Evolutionary conservation across 768 basidiomycete species (phyloP).

Genomic region (Pleurotus cornucopiae): DNA sequence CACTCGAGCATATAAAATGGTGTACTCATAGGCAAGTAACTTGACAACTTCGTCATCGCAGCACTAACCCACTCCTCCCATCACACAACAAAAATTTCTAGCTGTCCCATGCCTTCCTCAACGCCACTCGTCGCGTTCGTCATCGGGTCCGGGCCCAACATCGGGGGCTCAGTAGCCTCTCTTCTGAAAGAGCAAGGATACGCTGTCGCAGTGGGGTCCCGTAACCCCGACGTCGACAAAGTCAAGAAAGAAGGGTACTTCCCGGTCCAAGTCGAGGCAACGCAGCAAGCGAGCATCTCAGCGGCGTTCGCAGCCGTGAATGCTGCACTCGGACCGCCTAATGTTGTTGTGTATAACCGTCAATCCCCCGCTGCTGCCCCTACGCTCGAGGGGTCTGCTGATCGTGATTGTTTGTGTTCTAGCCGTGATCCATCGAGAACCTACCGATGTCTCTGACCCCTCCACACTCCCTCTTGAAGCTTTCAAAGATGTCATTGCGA

Average conservation of each 20-base stretch:
- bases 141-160: conserved; percentile 23
- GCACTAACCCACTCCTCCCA: too few species aligned
- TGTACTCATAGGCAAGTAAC: too few species aligned
- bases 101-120: too few species aligned
- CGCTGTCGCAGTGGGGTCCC: conserved; percentile 24
- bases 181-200: conserved; percentile 23
- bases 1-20: too few species aligned
- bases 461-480: conserved; percentile 18
- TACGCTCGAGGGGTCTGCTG: not conserved
- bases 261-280: conserved; percentile 35
- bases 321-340: conserved; percentile 34
- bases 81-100: too few species aligned
- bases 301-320: conserved; percentile 31
- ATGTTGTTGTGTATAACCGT: conserved; percentile 45
- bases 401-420: not conserved
- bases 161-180: conserved; percentile 20
- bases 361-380: conserved; percentile 2
- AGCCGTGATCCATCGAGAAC: conserved; percentile 14
- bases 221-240: conserved; percentile 17
- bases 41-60: too few species aligned
- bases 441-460: conserved; percentile 15
- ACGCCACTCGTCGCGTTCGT: conserved; percentile 21
- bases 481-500: conserved; percentile 11
- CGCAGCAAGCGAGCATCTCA: conserved; percentile 23
- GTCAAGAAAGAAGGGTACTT: conserved; percentile 18